A percentile compares a stretch with the other conserved stretches of the same genome.
These are phyloP conservation scores for Aureobasidium lini DNA, from an alignment of 2,329 filamentous ascomycete species.

Conservation along the genomic window DNA sequence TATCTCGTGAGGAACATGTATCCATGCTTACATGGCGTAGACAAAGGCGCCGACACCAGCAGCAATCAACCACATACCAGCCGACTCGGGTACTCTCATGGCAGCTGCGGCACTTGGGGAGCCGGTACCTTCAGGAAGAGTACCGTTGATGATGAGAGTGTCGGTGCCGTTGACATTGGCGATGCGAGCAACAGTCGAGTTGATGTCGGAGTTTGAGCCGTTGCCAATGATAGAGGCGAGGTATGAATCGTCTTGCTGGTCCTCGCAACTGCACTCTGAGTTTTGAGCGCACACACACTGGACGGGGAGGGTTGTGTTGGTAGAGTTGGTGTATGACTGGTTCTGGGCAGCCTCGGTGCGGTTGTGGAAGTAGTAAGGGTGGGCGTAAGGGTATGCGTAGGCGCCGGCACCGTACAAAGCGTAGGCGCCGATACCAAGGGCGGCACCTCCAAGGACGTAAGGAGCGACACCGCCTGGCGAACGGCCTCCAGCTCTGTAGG, in stretches of 20 bases:
- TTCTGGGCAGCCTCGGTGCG: constrained; percentile 33
- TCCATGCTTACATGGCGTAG: constrained; percentile 22
- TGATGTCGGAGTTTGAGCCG: constrained; percentile 55
- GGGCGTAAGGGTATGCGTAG: constrained; percentile 52
- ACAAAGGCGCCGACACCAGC: constrained; percentile 31
- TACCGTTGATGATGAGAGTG: constrained; percentile 68
- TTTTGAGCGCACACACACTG: constrained; percentile 54
- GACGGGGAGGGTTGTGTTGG: constrained; percentile 54
- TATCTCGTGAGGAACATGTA: neutral
- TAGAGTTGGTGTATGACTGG: constrained; percentile 20
- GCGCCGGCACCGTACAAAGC: constrained; percentile 59
- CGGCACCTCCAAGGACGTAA: constrained; percentile 45
- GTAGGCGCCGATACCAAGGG: constrained; percentile 50
- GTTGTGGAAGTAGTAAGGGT: constrained; percentile 49
- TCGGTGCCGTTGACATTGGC: constrained; percentile 54
- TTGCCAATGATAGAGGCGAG: constrained; percentile 52
- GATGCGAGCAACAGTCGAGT: constrained; percentile 56
- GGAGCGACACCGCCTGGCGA: constrained; percentile 46
- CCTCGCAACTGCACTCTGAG: constrained; percentile 59
- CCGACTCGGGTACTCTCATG: constrained; percentile 22
- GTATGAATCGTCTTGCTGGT: constrained; percentile 54
- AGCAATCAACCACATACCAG: constrained; percentile 33
- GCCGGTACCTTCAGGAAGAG: constrained; percentile 48
- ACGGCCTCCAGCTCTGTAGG: constrained; percentile 51
- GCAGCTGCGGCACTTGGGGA: constrained; percentile 25